Evolutionary conservation across 768 basidiomycete genomes (phyloP).

Genomic region (Dioszegia crocea): DNA sequence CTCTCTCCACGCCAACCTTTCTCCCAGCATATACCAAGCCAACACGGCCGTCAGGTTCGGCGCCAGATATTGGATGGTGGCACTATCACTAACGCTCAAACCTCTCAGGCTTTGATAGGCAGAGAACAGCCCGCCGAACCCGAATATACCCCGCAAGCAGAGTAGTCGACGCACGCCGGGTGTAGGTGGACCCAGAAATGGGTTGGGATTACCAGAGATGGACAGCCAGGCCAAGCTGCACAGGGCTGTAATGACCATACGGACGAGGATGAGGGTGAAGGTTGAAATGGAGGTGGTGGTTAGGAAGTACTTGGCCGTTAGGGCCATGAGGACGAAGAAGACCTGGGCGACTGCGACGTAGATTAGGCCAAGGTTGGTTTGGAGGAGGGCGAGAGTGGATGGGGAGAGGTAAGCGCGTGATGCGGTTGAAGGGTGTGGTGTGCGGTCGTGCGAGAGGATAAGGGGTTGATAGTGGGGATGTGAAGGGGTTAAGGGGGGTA

Average conservation of each 20-base stretch:
- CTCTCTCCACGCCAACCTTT: constrained; percentile 59
- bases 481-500: too few species aligned
- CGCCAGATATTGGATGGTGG: constrained; percentile 68
- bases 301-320: constrained; percentile 63
- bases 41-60: constrained; percentile 65
- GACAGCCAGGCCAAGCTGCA: constrained; percentile 58
- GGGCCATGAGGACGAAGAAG: constrained; percentile 60
- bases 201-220: constrained; percentile 56
- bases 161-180: constrained; percentile 58
- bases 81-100: constrained; percentile 65
- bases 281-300: constrained; percentile 25
- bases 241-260: constrained; percentile 62
- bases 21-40: constrained; percentile 62
- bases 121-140: constrained; percentile 68
- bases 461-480: background rate
- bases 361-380: background rate
- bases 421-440: background rate
- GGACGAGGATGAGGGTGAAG: constrained; percentile 56
- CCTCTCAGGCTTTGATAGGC: constrained; percentile 40
- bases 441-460: background rate
- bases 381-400: background rate
- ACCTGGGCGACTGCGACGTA: constrained; percentile 53
- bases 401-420: background rate
- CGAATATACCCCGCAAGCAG: constrained; percentile 59
- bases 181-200: constrained; percentile 65